Conservation (phyloP, 768 basidiomycete genomes). For the Macrolepiota fuliginosa region DNA sequence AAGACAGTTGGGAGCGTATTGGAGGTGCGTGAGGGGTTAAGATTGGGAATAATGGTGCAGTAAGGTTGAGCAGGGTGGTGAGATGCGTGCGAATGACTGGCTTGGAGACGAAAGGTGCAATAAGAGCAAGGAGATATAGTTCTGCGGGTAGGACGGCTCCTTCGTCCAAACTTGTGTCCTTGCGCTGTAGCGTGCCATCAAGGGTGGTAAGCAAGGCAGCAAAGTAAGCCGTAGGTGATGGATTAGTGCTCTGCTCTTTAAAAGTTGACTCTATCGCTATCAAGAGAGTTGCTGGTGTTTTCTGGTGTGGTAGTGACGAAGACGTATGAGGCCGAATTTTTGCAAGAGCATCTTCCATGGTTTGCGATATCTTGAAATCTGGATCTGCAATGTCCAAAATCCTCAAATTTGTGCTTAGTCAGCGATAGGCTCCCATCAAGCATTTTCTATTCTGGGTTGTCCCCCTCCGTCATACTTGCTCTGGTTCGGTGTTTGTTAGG, state of each 20-base stretch:
- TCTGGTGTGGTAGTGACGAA: constrained; percentile 83
- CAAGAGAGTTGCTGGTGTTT: constrained; percentile 83
- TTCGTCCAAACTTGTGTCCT: constrained; percentile 48
- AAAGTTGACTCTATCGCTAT: constrained; percentile 81
- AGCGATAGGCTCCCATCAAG: constrained; percentile 7
- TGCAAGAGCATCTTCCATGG: constrained; percentile 65
- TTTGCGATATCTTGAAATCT: constrained; percentile 6
- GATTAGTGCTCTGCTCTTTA: constrained; percentile 63
- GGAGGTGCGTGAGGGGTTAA: constrained; percentile 68
- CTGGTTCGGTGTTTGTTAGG: neutral
- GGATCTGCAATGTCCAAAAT: constrained; percentile 6
- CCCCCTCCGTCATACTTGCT: neutral
- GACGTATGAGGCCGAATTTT: constrained; percentile 87
- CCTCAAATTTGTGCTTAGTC: constrained; percentile 19
- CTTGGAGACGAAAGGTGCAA: constrained; percentile 74
- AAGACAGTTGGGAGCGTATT: constrained; percentile 79
- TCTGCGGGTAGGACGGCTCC: constrained; percentile 81
- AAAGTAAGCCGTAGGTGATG: constrained; percentile 88
- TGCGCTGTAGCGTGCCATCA: constrained; percentile 70
- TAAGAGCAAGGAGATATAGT: constrained; percentile 78
- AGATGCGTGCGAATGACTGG: constrained; percentile 81
- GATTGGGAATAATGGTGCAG: constrained; percentile 75
- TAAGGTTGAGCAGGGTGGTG: constrained; percentile 64
- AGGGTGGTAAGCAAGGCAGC: constrained; percentile 86
- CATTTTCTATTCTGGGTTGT: neutral